A percentile compares a stretch with the other conserved stretches of the same genome.
Conservation (phyloP, 1,284 basidiomycete genomes). For the Phylloboletellus chloephorus region DNA sequence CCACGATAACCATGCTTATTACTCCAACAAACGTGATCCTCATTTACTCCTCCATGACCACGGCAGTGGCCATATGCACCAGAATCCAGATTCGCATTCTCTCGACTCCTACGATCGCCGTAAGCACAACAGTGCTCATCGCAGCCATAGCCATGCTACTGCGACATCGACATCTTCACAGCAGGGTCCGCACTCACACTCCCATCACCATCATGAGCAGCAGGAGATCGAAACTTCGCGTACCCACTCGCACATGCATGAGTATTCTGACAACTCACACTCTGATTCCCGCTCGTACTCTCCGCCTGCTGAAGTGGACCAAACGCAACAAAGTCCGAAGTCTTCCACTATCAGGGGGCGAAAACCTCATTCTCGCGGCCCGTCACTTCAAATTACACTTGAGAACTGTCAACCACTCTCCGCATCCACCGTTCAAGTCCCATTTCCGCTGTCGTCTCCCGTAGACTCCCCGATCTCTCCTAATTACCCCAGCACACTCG, state of each 20-base stretch:
- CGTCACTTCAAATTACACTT: slow-evolving; percentile 29
- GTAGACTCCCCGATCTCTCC: slow-evolving; percentile 33
- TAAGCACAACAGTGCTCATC: slow-evolving; percentile 11
- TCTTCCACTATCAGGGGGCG: slow-evolving; percentile 24
- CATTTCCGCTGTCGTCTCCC: slow-evolving; percentile 45
- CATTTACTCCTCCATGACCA: slow-evolving; percentile 14
- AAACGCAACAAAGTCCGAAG: slow-evolving; percentile 8
- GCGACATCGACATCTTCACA: slow-evolving; percentile 13
- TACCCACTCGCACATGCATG: slow-evolving; percentile 15
- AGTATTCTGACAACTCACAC: slow-evolving; percentile 25
- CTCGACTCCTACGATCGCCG: slow-evolving; percentile 14
- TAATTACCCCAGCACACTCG: slow-evolving; percentile 32
- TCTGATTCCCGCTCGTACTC: slow-evolving; percentile 34
- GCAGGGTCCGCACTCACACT: slow-evolving; percentile 29
- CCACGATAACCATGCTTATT: slow-evolving; percentile 18
- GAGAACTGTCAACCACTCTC: slow-evolving; percentile 52
- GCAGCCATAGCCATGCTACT: slow-evolving; percentile 9
- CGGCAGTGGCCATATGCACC: slow-evolving; percentile 22
- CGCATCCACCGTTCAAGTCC: slow-evolving; percentile 60
- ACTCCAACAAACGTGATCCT: slow-evolving; percentile 7
- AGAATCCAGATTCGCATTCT: slow-evolving; percentile 32
- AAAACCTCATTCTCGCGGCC: slow-evolving; percentile 32
- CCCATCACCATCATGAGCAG: slow-evolving; percentile 14
- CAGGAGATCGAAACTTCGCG: slow-evolving; percentile 15
- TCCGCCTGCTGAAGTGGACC: slow-evolving; percentile 6